A percentile compares a stretch with the other conserved stretches of the same genome.
Conservation (phyloP, 768 basidiomycete genomes). For the Trametes coccinea region DNA sequence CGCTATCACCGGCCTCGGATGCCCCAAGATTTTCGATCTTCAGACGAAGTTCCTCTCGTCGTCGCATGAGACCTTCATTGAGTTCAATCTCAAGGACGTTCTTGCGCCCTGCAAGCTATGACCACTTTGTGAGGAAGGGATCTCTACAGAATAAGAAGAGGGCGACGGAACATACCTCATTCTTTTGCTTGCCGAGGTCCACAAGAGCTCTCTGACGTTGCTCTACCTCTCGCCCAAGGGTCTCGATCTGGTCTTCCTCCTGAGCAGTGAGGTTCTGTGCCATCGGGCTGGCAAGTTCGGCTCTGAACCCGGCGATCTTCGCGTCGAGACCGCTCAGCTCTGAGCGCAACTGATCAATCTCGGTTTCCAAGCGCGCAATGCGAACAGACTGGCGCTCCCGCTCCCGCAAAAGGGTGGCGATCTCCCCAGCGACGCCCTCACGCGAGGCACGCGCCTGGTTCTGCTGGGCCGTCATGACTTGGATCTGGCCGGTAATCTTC, state of each 20-base stretch:
- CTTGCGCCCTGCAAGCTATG: constrained; percentile 53
- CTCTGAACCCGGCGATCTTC: constrained; percentile 61
- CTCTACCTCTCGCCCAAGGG: constrained; percentile 76
- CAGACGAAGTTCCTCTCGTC: constrained; percentile 72
- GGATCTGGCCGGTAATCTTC: constrained; percentile 66
- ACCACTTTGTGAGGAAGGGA: not conserved
- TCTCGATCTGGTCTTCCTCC: constrained; percentile 67
- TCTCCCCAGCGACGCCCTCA: constrained; percentile 67
- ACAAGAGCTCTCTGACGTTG: constrained; percentile 67
- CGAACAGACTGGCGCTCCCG: constrained; percentile 67
- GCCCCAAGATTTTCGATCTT: constrained; percentile 80
- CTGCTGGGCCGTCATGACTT: constrained; percentile 68
- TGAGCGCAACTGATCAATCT: constrained; percentile 68
- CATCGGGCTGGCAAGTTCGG: constrained; percentile 76
- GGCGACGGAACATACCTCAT: constrained; percentile 54
- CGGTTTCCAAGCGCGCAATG: constrained; percentile 62
- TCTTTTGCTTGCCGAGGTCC: constrained; percentile 64
- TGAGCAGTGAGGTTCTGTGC: constrained; percentile 69
- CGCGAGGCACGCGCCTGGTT: constrained; percentile 68
- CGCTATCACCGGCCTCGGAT: constrained; percentile 52
- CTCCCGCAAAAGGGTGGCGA: constrained; percentile 57
- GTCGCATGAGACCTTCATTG: constrained; percentile 81
- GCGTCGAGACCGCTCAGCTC: constrained; percentile 65
- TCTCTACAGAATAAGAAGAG: not conserved
- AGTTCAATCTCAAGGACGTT: constrained; percentile 89